Conservation (phyloP, 257 asterid species). For the Leptodermis oblonga region DNA sequence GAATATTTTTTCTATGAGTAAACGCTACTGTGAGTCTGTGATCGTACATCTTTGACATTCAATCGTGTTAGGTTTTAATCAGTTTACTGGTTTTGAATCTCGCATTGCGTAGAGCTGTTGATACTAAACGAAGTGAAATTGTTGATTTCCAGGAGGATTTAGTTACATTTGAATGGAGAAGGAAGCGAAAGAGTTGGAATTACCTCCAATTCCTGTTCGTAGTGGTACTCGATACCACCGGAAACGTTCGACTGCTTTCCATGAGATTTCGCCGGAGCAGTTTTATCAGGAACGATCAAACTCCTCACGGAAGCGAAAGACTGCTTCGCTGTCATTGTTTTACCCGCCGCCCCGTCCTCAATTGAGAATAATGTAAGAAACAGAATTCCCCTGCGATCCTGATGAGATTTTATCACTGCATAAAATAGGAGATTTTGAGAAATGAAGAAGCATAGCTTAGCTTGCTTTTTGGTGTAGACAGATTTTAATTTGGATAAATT, state of each 20-base stretch:
- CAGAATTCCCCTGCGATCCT: background rate
- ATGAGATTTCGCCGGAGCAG: background rate
- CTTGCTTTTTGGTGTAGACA: background rate
- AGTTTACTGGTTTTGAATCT: too few relatives aligned
- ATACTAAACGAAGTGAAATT: background rate
- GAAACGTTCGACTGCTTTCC: background rate
- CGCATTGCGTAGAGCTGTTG: background rate
- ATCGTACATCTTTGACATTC: background rate
- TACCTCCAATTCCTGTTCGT: background rate
- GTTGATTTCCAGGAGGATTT: conserved; percentile 3
- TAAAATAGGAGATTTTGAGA: background rate
- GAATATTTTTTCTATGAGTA: background rate
- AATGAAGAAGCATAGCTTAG: background rate
- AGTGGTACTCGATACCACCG: background rate
- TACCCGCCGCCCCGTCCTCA: conserved; percentile 5
- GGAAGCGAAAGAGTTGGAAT: background rate
- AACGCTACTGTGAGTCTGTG: background rate
- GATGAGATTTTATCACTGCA: background rate
- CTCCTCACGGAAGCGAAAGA: conserved; percentile 11
- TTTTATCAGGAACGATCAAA: background rate
- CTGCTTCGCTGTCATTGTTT: background rate
- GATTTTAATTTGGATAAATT: background rate
- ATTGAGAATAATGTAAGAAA: conserved; percentile 1
- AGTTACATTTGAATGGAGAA: conserved; percentile 7
- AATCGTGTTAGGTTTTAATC: background rate